A percentile compares a stretch with the other conserved stretches of the same genome.
Conservation (phyloP, 371 early-diverging fungal species). For the Circinella minor region DNA sequence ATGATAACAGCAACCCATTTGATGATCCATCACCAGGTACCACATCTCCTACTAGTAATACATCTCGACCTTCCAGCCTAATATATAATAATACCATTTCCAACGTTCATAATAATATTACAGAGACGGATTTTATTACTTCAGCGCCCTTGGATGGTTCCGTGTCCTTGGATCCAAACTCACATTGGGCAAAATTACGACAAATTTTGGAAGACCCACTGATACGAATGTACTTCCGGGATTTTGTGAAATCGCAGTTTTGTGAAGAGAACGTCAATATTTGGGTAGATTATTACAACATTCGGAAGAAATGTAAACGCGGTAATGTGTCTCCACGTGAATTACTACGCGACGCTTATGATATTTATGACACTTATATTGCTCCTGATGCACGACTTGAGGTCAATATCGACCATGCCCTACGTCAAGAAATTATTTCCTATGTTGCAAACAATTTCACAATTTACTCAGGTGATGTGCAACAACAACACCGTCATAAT, state of each 20-base stretch:
- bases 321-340: conserved; percentile 39
- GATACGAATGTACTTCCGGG: conserved; percentile 65
- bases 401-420: conserved; percentile 58
- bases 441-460: conserved; percentile 22
- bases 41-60: not conserved
- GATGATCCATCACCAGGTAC: conserved; percentile 6
- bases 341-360: conserved; percentile 60
- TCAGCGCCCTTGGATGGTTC: conserved; percentile 17
- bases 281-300: conserved; percentile 54
- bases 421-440: conserved; percentile 43
- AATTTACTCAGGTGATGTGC: conserved; percentile 1
- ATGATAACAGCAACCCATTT: conserved; percentile 3
- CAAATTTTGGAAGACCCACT: conserved; percentile 62
- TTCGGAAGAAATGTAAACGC: conserved; percentile 38
- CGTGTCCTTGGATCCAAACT: conserved; percentile 13
- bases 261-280: conserved; percentile 65
- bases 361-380: conserved; percentile 65
- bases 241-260: conserved; percentile 65
- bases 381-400: conserved; percentile 59
- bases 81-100: not conserved
- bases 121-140: conserved; percentile 18
- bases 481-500: not conserved
- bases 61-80: conserved; percentile 19
- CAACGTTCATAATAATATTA: not conserved
- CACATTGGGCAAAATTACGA: conserved; percentile 40